Evolutionary conservation across 2,329 filamentous ascomycete species (phyloP).

Genomic region (Aspergillus proliferans): DNA sequence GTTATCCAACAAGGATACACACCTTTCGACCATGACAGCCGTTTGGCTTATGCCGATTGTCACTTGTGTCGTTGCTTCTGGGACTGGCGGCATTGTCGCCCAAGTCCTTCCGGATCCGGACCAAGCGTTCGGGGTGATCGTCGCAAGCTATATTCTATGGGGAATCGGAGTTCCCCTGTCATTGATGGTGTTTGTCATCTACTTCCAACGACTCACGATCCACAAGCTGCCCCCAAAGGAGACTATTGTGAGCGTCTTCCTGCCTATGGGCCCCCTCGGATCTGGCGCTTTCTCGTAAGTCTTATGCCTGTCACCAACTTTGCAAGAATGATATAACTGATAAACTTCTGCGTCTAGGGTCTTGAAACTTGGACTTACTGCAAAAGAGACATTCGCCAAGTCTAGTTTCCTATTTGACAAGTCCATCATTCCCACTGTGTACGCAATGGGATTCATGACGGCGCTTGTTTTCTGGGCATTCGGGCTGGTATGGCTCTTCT

Average conservation of each 20-base stretch:
- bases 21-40: conserved; percentile 55
- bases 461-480: conserved; percentile 32
- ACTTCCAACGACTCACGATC: conserved; percentile 61
- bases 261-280: conserved; percentile 60
- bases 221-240: conserved; percentile 60
- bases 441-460: conserved; percentile 23
- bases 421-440: conserved; percentile 22
- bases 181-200: conserved; percentile 58
- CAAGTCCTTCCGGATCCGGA: conserved; percentile 47
- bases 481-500: conserved; percentile 30
- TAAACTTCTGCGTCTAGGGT: conserved; percentile 21
- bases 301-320: too few relatives aligned
- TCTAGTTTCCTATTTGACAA: conserved; percentile 15
- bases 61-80: conserved; percentile 58
- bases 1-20: conserved; percentile 1
- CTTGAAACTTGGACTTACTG: conserved; percentile 44
- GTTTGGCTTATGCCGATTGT: conserved; percentile 61
- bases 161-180: conserved; percentile 57
- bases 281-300: conserved; percentile 53
- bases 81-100: conserved; percentile 57
- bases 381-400: conserved; percentile 24
- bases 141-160: conserved; percentile 62
- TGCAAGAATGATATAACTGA: background rate
- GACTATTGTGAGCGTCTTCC: conserved; percentile 60
- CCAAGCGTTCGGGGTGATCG: conserved; percentile 55